phyloP scores from a whole-genome alignment of 2,329 filamentous ascomycete species.

The Xylaria sp. region DNA sequence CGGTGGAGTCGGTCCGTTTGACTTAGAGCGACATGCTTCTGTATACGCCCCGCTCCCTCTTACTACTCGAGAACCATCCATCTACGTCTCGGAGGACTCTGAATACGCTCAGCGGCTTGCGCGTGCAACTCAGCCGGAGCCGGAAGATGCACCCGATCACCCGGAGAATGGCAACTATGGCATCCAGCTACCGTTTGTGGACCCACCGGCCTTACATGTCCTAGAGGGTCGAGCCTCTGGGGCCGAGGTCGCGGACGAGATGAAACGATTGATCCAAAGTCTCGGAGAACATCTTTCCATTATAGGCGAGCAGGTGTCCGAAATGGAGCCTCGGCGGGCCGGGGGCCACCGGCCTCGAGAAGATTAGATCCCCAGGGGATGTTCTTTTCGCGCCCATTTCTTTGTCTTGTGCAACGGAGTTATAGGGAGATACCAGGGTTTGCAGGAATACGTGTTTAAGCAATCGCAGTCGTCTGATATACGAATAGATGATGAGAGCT shows the following conservation, averaged over 20 bases:
- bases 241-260: slow-evolving; percentile 63
- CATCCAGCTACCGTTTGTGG: slow-evolving; percentile 53
- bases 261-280: slow-evolving; percentile 63
- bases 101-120: slow-evolving; percentile 55
- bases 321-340: slow-evolving; percentile 51
- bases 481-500: background rate
- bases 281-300: slow-evolving; percentile 61
- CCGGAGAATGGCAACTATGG: slow-evolving; percentile 24
- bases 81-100: slow-evolving; percentile 70
- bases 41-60: slow-evolving; percentile 58
- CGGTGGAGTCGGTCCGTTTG: slow-evolving; percentile 68
- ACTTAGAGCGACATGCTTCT: slow-evolving; percentile 71
- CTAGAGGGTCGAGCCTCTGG: slow-evolving; percentile 65
- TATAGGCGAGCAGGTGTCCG: slow-evolving; percentile 58
- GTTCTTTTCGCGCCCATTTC: background rate
- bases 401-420: slow-evolving; percentile 18
- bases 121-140: slow-evolving; percentile 31
- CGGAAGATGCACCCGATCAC: slow-evolving; percentile 17
- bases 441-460: slow-evolving; percentile 13
- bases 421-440: slow-evolving; percentile 31
- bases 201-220: slow-evolving; percentile 61
- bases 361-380: slow-evolving; percentile 10
- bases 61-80: slow-evolving; percentile 64
- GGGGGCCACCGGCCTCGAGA: slow-evolving; percentile 33
- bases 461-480: background rate